These are phyloP conservation scores for Talaromyces nanjingensis DNA, from an alignment of 495 filamentous ascomycete species.

Conservation along the genomic window DNA sequence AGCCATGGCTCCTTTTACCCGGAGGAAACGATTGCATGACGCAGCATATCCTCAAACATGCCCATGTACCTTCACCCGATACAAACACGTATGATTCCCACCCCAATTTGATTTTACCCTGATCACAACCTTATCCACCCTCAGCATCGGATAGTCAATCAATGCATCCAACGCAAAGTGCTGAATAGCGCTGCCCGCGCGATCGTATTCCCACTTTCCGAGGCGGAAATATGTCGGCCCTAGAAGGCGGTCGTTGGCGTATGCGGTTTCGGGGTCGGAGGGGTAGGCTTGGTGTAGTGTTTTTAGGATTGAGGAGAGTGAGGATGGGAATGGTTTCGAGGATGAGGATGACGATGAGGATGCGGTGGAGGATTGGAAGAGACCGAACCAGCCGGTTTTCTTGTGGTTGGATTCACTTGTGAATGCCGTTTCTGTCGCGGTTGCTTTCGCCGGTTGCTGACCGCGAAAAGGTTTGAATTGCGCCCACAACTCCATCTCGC, in stretches of 20 bases:
- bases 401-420: not conserved
- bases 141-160: constrained; percentile 29
- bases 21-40: too few relatives aligned
- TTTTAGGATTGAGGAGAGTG: constrained; percentile 23
- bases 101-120: constrained; percentile 45
- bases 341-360: constrained; percentile 2
- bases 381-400: constrained; percentile 3
- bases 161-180: constrained; percentile 25
- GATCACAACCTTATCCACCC: constrained; percentile 35
- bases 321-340: constrained; percentile 6
- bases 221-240: constrained; percentile 36
- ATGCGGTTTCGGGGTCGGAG: constrained; percentile 20
- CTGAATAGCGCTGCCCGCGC: constrained; percentile 26
- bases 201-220: constrained; percentile 37
- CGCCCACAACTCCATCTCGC: constrained; percentile 42
- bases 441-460: not conserved
- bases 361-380: not conserved
- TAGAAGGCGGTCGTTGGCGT: constrained; percentile 27
- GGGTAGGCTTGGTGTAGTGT: constrained; percentile 22
- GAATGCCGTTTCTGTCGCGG: constrained; percentile 3
- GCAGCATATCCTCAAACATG: constrained; percentile 17
- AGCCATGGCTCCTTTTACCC: too few relatives aligned
- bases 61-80: constrained; percentile 38
- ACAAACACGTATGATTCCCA: constrained; percentile 37
- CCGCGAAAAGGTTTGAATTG: constrained; percentile 15